phyloP scores from a whole-genome alignment of 805 yeast species.

The Wickerhamomyces queroliae region DNA sequence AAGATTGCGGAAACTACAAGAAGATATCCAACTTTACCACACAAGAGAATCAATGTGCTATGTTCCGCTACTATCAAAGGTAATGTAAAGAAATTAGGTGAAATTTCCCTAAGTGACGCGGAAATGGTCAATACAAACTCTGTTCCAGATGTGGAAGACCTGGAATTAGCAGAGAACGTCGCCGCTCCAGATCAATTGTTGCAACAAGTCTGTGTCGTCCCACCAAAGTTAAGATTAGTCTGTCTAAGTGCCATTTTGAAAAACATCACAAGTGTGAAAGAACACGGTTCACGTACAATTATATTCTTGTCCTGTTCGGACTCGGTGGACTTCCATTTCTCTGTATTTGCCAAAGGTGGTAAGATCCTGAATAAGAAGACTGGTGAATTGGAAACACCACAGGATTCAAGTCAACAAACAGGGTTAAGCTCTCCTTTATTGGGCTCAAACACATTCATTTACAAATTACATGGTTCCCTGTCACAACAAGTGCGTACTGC shows the following conservation, averaged over 20 bases:
- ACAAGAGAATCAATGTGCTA: constrained; percentile 64
- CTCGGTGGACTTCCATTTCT: constrained; percentile 91
- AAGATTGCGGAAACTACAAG: constrained; percentile 30
- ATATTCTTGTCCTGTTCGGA: constrained; percentile 93
- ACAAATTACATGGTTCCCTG: constrained; percentile 86
- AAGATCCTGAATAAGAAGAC: constrained; percentile 27
- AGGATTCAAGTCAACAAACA: constrained; percentile 26
- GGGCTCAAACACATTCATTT: constrained; percentile 40
- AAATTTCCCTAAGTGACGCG: constrained; percentile 67
- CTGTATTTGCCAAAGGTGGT: constrained; percentile 62
- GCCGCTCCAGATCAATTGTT: constrained; percentile 87
- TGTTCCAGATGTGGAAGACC: constrained; percentile 25
- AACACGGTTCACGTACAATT: constrained; percentile 49
- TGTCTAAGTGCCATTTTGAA: constrained; percentile 65
- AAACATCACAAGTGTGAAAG: constrained; percentile 31
- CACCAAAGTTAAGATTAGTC: constrained; percentile 87
- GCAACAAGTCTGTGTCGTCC: constrained; percentile 79
- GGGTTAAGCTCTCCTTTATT: constrained; percentile 50
- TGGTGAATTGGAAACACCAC: constrained; percentile 26
- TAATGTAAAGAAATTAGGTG: constrained; percentile 75
- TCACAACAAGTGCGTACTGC: constrained; percentile 78
- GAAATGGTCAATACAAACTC: constrained; percentile 46
- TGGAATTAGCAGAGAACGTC: constrained; percentile 22
- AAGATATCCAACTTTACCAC: constrained; percentile 56
- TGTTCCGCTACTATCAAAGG: constrained; percentile 94